A percentile compares a stretch with the other conserved stretches of the same genome.
Conservation (phyloP, 371 early-diverging fungal species). For the Syncephalastrum monosporum region DNA sequence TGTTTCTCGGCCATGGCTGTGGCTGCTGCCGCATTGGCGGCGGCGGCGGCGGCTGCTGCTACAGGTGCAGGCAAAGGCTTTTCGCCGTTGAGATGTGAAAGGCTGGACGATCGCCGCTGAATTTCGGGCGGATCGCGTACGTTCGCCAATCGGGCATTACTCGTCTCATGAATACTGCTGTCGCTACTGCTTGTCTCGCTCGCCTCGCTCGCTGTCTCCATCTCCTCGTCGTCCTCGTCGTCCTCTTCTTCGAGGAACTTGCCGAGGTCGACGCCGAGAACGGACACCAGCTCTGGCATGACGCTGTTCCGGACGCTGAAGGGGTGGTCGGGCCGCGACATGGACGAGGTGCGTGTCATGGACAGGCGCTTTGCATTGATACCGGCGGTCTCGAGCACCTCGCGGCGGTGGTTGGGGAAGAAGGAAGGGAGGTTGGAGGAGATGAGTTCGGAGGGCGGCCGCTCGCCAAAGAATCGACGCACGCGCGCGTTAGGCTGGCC, state of each 20-base stretch:
- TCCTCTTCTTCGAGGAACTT: constrained; percentile 52
- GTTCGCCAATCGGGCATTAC: too few species aligned
- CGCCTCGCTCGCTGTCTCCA: background rate
- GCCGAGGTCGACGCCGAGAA: constrained; percentile 48
- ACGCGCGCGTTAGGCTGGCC: constrained; percentile 18
- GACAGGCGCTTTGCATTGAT: constrained; percentile 50
- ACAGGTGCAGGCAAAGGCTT: background rate
- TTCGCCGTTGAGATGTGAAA: constrained; percentile 12
- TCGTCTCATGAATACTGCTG: too few species aligned
- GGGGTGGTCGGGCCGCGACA: constrained; percentile 8
- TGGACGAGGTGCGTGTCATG: constrained; percentile 37
- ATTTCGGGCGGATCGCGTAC: constrained; percentile 2
- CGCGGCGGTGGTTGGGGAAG: constrained; percentile 73
- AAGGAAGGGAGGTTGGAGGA: constrained; percentile 83
- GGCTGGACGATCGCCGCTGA: constrained; percentile 11
- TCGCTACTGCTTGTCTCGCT: background rate
- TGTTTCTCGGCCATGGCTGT: too few species aligned
- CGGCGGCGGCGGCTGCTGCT: too few species aligned
- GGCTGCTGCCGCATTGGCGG: too few species aligned
- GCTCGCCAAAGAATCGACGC: constrained; percentile 82
- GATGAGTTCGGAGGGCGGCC: constrained; percentile 91
- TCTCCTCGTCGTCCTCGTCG: constrained; percentile 9
- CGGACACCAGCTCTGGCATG: constrained; percentile 47
- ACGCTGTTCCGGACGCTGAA: constrained; percentile 41
- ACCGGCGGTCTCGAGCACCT: constrained; percentile 50